A percentile compares a stretch with the other conserved stretches of the same genome.
Conservation (phyloP, 805 yeast species). For the Ogataea nonfermentans region DNA sequence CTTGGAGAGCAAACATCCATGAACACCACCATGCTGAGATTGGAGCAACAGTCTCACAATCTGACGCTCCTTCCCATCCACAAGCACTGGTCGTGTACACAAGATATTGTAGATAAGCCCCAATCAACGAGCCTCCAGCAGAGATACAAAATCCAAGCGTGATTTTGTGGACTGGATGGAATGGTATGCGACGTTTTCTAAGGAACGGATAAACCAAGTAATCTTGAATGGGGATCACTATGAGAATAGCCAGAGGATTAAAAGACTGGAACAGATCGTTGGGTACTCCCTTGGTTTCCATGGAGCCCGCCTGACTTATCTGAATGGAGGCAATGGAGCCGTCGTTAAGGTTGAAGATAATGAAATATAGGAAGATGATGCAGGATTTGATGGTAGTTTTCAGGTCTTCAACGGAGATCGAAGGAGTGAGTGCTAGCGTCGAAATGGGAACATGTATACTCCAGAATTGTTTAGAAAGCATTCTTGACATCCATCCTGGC, state of each 20-base stretch:
- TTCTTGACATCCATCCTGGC: slow-evolving; percentile 41
- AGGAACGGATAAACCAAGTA: slow-evolving; percentile 44
- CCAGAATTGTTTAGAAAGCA: slow-evolving; percentile 42
- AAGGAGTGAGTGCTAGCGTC: not conserved
- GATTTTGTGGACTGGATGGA: slow-evolving; percentile 44
- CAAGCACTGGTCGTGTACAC: slow-evolving; percentile 47
- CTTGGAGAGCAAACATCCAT: slow-evolving; percentile 41
- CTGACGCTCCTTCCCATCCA: slow-evolving; percentile 34
- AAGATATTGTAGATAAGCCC: slow-evolving; percentile 45
- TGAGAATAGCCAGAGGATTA: slow-evolving; percentile 51
- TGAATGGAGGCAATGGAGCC: slow-evolving; percentile 47
- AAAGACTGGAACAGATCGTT: slow-evolving; percentile 54
- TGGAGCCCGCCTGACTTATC: slow-evolving; percentile 50
- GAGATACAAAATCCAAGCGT: slow-evolving; percentile 46
- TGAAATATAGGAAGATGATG: slow-evolving; percentile 43
- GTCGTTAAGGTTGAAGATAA: slow-evolving; percentile 40
- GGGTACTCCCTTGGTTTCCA: slow-evolving; percentile 52
- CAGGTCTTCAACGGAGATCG: slow-evolving; percentile 39
- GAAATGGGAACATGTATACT: slow-evolving; percentile 24
- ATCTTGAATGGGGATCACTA: slow-evolving; percentile 50
- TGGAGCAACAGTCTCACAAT: slow-evolving; percentile 27
- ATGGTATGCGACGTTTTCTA: slow-evolving; percentile 38
- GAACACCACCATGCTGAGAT: slow-evolving; percentile 36
- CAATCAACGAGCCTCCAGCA: slow-evolving; percentile 45
- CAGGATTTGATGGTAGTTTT: slow-evolving; percentile 43